Conservation (phyloP, 2,329 filamentous ascomycete species). For the Didymella arachidicola region DNA sequence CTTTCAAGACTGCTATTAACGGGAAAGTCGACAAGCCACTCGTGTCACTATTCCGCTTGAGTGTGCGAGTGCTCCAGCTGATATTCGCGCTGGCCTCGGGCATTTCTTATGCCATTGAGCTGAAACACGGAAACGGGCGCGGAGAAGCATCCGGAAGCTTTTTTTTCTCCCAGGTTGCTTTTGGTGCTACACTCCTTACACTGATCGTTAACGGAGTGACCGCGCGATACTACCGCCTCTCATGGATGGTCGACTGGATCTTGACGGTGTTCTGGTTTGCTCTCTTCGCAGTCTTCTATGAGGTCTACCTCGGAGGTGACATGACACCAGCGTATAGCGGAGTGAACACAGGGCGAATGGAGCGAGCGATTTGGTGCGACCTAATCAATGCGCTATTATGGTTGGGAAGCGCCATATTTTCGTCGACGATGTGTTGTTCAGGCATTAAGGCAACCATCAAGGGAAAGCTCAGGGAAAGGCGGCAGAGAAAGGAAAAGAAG, state of each 20-base stretch:
- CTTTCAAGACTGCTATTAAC: conserved; percentile 33
- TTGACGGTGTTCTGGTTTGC: conserved; percentile 35
- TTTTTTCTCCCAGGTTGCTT: conserved; percentile 31
- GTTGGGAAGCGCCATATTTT: conserved; percentile 35
- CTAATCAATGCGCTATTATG: conserved; percentile 36
- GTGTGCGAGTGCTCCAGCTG: conserved; percentile 32
- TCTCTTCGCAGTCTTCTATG: conserved; percentile 32
- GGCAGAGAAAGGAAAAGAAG: conserved; percentile 9
- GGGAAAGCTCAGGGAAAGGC: conserved; percentile 22
- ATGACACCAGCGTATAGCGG: conserved; percentile 16
- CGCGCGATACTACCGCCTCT: conserved; percentile 33
- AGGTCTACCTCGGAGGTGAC: conserved; percentile 17
- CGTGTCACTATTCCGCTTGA: conserved; percentile 32
- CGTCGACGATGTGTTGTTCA: conserved; percentile 37
- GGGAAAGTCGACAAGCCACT: conserved; percentile 29
- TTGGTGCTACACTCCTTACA: conserved; percentile 26
- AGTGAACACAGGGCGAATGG: conserved; percentile 28
- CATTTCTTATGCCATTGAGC: conserved; percentile 36
- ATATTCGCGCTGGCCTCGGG: conserved; percentile 36
- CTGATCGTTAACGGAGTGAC: conserved; percentile 30
- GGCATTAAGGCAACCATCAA: conserved; percentile 30
- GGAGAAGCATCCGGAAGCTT: conserved; percentile 22
- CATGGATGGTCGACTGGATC: conserved; percentile 33
- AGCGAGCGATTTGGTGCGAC: conserved; percentile 34
- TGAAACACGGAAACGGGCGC: conserved; percentile 17